Evolutionary conservation across 768 basidiomycete genomes (phyloP).

Genomic region (Dendrothele bispora): DNA sequence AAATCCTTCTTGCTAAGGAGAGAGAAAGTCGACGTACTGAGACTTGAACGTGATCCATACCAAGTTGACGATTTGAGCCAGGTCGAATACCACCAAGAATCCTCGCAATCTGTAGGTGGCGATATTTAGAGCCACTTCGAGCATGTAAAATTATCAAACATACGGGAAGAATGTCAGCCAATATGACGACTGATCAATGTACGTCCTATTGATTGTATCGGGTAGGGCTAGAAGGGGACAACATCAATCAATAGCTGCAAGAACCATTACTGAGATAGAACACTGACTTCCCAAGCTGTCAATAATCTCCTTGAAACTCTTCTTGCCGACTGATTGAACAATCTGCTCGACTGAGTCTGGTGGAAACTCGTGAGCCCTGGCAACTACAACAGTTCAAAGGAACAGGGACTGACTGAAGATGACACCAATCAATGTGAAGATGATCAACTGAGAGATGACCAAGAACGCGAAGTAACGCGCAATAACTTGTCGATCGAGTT

Average conservation of each 20-base stretch:
- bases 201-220: slow-evolving; percentile 75
- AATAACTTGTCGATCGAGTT: slow-evolving; percentile 86
- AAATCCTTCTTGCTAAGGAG: neutral
- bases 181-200: slow-evolving; percentile 88
- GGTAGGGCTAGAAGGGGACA: slow-evolving; percentile 56
- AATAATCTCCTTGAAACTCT: slow-evolving; percentile 48
- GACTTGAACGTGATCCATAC: slow-evolving; percentile 85
- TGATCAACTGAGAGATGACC: slow-evolving; percentile 88
- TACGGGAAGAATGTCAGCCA: slow-evolving; percentile 95
- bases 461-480: slow-evolving; percentile 94
- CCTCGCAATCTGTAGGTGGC: slow-evolving; percentile 70
- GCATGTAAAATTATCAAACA: slow-evolving; percentile 27
- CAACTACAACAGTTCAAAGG: no score
- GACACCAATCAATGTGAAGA: slow-evolving; percentile 93
- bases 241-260: neutral
- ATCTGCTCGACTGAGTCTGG: slow-evolving; percentile 44
- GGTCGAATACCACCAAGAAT: slow-evolving; percentile 91
- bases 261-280: neutral
- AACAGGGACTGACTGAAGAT: slow-evolving; percentile 65
- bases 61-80: slow-evolving; percentile 93
- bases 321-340: slow-evolving; percentile 42
- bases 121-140: neutral
- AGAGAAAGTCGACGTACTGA: slow-evolving; percentile 44
- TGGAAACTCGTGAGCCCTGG: neutral
- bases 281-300: slow-evolving; percentile 45